Evolutionary conservation across 1,284 basidiomycete species (phyloP).

Genomic region (Cryptococcus hybrid): DNA sequence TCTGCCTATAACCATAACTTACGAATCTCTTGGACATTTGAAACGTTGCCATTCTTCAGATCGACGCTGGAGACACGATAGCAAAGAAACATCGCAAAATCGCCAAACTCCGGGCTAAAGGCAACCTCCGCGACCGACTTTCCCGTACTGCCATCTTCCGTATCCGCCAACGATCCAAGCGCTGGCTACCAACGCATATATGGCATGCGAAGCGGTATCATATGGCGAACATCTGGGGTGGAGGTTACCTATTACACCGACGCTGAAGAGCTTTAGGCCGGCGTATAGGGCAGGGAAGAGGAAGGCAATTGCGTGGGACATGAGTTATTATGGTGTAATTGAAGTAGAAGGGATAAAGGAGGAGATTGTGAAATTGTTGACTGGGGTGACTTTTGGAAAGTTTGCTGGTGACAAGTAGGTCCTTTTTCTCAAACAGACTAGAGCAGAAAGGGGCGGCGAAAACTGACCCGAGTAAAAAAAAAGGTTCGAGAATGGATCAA

Average conservation of each 20-base stretch:
- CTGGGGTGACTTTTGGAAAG: constrained; percentile 36
- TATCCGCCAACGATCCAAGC: constrained; percentile 58
- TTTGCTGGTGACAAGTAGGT: constrained; percentile 41
- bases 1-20: not conserved
- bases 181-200: constrained; percentile 88
- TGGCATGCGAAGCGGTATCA: constrained; percentile 94
- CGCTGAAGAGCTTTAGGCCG: constrained; percentile 83
- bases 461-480: constrained; percentile 22
- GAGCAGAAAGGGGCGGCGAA: too few species aligned
- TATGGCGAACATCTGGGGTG: constrained; percentile 88
- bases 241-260: constrained; percentile 76
- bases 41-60: constrained; percentile 55
- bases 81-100: constrained; percentile 53
- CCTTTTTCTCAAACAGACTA: not conserved
- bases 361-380: constrained; percentile 58
- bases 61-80: constrained; percentile 69
- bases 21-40: not conserved
- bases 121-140: constrained; percentile 29
- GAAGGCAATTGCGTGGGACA: constrained; percentile 80
- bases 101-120: constrained; percentile 34
- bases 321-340: constrained; percentile 74
- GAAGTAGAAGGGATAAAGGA: constrained; percentile 66
- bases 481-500: constrained; percentile 59
- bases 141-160: constrained; percentile 36
- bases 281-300: constrained; percentile 82